These are phyloP conservation scores for Naganishia onofrii DNA, from an alignment of 768 basidiomycete genomes.

Conservation along the genomic window DNA sequence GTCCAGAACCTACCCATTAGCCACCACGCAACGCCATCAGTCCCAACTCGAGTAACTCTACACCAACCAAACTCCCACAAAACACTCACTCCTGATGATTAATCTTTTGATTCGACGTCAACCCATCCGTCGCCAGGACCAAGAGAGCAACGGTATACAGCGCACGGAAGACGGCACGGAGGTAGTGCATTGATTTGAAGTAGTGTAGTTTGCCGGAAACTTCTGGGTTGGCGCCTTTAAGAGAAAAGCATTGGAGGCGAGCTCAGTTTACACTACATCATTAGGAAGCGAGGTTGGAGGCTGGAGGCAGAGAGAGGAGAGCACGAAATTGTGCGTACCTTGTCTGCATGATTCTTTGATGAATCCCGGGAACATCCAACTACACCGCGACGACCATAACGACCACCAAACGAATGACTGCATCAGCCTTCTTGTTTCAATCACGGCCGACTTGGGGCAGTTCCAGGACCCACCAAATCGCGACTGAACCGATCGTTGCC, in stretches of 20 bases:
- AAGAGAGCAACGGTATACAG: slow-evolving; percentile 36
- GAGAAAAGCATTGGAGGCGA: slow-evolving; percentile 33
- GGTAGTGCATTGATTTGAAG: slow-evolving; percentile 36
- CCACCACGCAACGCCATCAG: background rate
- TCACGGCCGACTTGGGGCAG: no score
- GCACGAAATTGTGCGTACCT: slow-evolving; percentile 12
- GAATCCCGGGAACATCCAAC: slow-evolving; percentile 42
- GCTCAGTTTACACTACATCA: slow-evolving; percentile 26
- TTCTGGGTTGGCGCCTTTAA: slow-evolving; percentile 41
- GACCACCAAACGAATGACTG: no score
- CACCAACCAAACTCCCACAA: no score
- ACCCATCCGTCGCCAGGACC: slow-evolving; percentile 37
- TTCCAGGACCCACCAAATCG: slow-evolving; percentile 15
- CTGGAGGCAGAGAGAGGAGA: background rate
- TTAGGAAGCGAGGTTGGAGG: no score
- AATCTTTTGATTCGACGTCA: slow-evolving; percentile 32
- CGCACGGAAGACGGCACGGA: slow-evolving; percentile 37
- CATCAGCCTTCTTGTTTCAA: no score
- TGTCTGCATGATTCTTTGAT: slow-evolving; percentile 38
- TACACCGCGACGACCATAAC: slow-evolving; percentile 31
- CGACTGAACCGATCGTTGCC: slow-evolving; percentile 11
- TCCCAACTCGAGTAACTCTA: no score
- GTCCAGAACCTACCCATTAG: slow-evolving; percentile 8
- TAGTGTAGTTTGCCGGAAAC: slow-evolving; percentile 40
- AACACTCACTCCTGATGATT: slow-evolving; percentile 37